Base-by-base conservation (phyloP, 306 rosid genomes). In the Pyrus communis region DNA sequence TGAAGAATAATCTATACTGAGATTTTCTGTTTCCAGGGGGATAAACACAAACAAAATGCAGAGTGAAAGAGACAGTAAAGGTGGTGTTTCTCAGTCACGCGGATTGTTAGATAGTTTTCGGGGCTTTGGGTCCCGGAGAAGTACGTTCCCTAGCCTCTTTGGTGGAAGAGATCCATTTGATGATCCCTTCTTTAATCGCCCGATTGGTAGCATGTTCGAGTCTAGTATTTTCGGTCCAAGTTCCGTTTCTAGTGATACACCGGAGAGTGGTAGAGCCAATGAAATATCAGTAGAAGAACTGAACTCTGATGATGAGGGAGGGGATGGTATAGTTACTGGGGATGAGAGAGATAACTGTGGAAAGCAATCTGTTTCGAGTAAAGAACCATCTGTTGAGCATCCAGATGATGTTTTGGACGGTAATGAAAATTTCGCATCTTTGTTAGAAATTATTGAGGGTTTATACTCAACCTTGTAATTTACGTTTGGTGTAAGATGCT, bases 121-220 rank as follows among this genome's bases (percentile, higher is more conserved):
- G 31, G 83, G 83, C n/a, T 90, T 86, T 82, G 91, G 91, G 42
- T 82, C 86, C 12, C 59, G 12, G 3, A 71, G 85, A 75, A 82
- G 82, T 35, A 71, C 83, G 89, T 71, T 82, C 64, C 85, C 91
- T 15, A 87, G 85, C 74, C 79, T 86, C 57, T 85, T 90, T 71
- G 84, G 93, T 64, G 86, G 83, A 30, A 87, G 93, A 82, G 93
- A 86, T 79, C 97, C 96, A 49, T 90, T 91, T 80, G 93, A 90
- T 61, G 97, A 89, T 83, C 92, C 93, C 52, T 95, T 95, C 82
- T 92, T 92, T 76, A 78, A 69, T 80, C 84, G 84, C 17, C 91
- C 97, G 1, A 70, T 86, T 71, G 85, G 75, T 59, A 84, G 83
- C 82, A 45, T 82, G 79, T 80, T 79, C 17, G 79, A 77, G 58